A percentile compares a stretch with the other conserved stretches of the same genome.
Conservation (phyloP, 106 monocot genomes). For the Agapanthus africanus region DNA sequence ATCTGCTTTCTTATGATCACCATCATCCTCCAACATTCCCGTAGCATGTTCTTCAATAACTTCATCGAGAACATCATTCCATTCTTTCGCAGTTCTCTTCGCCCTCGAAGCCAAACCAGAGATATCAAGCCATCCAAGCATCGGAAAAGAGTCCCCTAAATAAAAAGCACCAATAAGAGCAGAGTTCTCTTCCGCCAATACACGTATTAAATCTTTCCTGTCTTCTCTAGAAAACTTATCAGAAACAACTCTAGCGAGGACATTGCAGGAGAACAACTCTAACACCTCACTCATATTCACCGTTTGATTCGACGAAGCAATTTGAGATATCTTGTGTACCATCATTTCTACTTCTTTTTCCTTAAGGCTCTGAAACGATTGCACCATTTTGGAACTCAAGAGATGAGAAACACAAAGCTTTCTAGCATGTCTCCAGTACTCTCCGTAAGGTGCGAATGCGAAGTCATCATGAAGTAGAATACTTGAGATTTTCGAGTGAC, state of each 20-base stretch:
- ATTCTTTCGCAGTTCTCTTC: too few species aligned
- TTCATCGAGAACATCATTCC: background rate
- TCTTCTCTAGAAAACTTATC: conserved; percentile 2
- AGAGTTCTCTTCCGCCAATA: background rate
- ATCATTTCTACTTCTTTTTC: too few species aligned
- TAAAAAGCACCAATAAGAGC: too few species aligned
- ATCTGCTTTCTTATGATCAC: background rate
- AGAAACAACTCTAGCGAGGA: conserved; percentile 3
- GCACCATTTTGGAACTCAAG: too few species aligned
- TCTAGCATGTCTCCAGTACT: background rate
- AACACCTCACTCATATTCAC: conserved; percentile 10
- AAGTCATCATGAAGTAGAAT: background rate
- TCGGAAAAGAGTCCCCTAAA: too few species aligned
- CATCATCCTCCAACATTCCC: background rate
- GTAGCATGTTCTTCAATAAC: background rate
- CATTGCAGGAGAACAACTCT: background rate
- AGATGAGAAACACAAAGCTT: background rate
- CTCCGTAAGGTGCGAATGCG: too few species aligned
- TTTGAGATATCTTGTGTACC: too few species aligned
- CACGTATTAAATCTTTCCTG: background rate
- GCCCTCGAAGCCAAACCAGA: too few species aligned
- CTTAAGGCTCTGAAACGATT: too few species aligned
- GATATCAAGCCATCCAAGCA: too few species aligned
- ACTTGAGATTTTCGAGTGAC: background rate
- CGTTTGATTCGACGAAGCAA: too few species aligned